phyloP scores from a whole-genome alignment of 495 filamentous ascomycete genomes.

The Xylaria intraflava region DNA sequence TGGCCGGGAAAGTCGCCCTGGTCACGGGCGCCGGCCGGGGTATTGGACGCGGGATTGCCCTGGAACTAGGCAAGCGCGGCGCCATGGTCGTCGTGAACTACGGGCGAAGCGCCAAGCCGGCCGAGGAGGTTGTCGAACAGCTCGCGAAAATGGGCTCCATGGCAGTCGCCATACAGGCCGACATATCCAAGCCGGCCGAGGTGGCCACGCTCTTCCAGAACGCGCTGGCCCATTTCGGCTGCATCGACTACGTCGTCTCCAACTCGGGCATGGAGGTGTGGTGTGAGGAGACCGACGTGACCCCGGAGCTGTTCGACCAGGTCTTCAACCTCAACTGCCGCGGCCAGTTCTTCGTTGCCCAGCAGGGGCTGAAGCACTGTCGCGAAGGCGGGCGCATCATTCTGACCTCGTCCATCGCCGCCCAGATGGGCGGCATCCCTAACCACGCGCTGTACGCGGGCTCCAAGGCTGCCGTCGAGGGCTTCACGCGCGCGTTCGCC shows the following conservation, averaged over 20 bases:
- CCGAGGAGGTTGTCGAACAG: conserved; percentile 55
- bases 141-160: conserved; percentile 53
- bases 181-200: conserved; percentile 61
- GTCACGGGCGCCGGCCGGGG: conserved; percentile 63
- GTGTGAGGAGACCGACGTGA: conserved; percentile 62
- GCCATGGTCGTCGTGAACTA: conserved; percentile 76
- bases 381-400: conserved; percentile 56
- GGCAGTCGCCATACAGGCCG: conserved; percentile 65
- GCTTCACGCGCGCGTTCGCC: conserved; percentile 51
- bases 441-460: conserved; percentile 58
- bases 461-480: conserved; percentile 53
- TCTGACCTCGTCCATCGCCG: conserved; percentile 59
- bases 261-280: conserved; percentile 62
- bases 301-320: conserved; percentile 66
- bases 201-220: conserved; percentile 54
- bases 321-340: conserved; percentile 74
- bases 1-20: conserved; percentile 63
- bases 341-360: conserved; percentile 76
- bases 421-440: conserved; percentile 54
- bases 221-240: conserved; percentile 34
- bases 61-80: conserved; percentile 71
- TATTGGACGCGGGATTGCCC: conserved; percentile 69
- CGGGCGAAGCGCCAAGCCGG: conserved; percentile 51
- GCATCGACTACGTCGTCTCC: conserved; percentile 66
- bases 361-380: conserved; percentile 59